phyloP scores from a whole-genome alignment of 768 basidiomycete genomes.

The Candolleomyces eurysporus region DNA sequence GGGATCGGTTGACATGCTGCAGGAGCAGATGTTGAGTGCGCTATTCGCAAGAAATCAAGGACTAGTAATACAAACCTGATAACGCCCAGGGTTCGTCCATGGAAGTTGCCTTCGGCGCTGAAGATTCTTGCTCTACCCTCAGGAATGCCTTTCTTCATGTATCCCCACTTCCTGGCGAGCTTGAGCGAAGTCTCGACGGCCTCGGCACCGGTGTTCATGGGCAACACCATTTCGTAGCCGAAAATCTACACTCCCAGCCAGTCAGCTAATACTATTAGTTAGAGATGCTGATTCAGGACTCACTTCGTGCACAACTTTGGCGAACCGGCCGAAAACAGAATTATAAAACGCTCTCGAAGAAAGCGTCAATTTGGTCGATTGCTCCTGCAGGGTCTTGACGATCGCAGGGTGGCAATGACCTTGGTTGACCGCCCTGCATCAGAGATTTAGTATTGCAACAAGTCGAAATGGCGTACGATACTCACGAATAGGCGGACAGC shows the following conservation, averaged over 20 bases:
- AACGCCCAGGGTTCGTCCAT: slow-evolving; percentile 87
- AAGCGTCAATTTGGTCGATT: slow-evolving; percentile 88
- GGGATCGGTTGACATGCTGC: slow-evolving; percentile 92
- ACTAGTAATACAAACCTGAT: slow-evolving; percentile 54
- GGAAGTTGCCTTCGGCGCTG: slow-evolving; percentile 89
- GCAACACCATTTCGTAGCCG: slow-evolving; percentile 92
- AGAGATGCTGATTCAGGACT: neutral
- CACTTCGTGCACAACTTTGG: slow-evolving; percentile 25
- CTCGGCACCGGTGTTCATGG: slow-evolving; percentile 99
- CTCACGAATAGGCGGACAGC: slow-evolving; percentile 86
- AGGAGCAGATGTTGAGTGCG: neutral
- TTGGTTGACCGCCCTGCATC: slow-evolving; percentile 63
- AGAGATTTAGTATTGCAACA: neutral
- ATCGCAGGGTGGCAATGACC: slow-evolving; percentile 94
- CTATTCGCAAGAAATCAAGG: too few relatives aligned
- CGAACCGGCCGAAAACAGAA: slow-evolving; percentile 86
- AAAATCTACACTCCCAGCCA: slow-evolving; percentile 80
- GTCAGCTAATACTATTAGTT: neutral
- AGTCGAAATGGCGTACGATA: slow-evolving; percentile 42
- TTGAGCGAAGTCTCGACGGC: slow-evolving; percentile 98
- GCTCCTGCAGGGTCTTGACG: slow-evolving; percentile 74
- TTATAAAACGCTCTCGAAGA: slow-evolving; percentile 98
- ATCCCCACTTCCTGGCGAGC: slow-evolving; percentile 96
- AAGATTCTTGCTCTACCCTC: slow-evolving; percentile 85
- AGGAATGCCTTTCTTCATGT: slow-evolving; percentile 78